Evolutionary conservation across 495 filamentous ascomycete species (phyloP).

Genomic region (Amorphotheca resinae): DNA sequence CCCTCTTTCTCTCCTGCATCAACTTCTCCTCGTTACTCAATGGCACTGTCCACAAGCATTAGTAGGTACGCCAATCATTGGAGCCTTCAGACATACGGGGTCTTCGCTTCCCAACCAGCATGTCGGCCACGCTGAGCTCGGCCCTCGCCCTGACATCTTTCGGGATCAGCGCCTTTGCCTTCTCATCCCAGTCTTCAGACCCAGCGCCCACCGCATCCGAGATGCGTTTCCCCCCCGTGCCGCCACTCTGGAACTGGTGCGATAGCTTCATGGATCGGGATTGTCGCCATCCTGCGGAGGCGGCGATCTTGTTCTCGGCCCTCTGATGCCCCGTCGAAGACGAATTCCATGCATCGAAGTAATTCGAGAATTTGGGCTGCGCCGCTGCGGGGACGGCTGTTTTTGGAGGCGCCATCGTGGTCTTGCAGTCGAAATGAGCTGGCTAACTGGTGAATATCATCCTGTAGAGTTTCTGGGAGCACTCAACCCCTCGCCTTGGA

Average conservation of each 20-base stretch:
- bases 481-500: too few species aligned
- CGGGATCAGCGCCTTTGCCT: conserved; percentile 30
- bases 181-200: conserved; percentile 33
- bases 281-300: conserved; percentile 56
- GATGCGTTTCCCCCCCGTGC: conserved; percentile 37
- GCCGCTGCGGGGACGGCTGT: conserved; percentile 26
- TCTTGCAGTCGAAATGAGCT: neutral
- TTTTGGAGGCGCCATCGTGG: conserved; percentile 13
- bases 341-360: conserved; percentile 75
- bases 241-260: conserved; percentile 47
- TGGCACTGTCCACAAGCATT: conserved; percentile 2
- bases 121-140: conserved; percentile 32
- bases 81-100: too few species aligned
- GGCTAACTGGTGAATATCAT: too few species aligned
- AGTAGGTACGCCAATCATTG: neutral
- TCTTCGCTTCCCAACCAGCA: conserved; percentile 22
- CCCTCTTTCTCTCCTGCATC: conserved; percentile 22
- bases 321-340: conserved; percentile 70
- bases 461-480: too few species aligned
- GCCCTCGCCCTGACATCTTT: conserved; percentile 30
- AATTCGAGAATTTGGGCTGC: conserved; percentile 30
- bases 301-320: conserved; percentile 46
- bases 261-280: conserved; percentile 53
- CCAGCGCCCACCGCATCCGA: conserved; percentile 46
- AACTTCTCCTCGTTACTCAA: conserved; percentile 23